phyloP scores from a whole-genome alignment of 768 basidiomycete species.

The Auricularia auricula-judae region DNA sequence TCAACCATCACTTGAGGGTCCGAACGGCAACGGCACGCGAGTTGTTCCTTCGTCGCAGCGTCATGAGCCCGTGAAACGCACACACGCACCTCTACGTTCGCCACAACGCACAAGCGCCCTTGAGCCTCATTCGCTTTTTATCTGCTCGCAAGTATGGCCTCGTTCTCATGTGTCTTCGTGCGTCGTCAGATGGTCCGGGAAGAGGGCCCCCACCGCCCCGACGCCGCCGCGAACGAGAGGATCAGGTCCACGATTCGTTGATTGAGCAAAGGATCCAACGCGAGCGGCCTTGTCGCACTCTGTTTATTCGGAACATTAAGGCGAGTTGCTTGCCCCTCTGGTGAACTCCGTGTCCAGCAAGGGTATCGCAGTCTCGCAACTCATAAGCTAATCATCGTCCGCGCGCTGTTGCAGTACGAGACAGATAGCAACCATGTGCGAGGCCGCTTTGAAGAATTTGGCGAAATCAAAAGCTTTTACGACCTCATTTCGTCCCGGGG shows the following conservation, averaged over 20 bases:
- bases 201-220: slow-evolving; percentile 5
- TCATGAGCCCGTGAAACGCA: neutral
- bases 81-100: neutral
- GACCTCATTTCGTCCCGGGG: slow-evolving; percentile 89
- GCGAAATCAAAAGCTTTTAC: slow-evolving; percentile 95
- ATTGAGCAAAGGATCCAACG: slow-evolving; percentile 91
- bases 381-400: neutral
- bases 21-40: neutral
- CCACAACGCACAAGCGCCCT: neutral
- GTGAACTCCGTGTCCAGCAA: neutral
- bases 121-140: neutral
- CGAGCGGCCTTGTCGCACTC: slow-evolving; percentile 88
- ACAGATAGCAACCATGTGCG: slow-evolving; percentile 79
- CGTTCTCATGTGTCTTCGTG: neutral
- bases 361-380: neutral
- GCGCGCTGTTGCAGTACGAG: slow-evolving; percentile 53
- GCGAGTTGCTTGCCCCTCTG: slow-evolving; percentile 39
- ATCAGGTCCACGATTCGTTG: slow-evolving; percentile 81
- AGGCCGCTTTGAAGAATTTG: slow-evolving; percentile 80
- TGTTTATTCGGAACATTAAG: slow-evolving; percentile 98
- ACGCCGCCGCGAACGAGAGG: slow-evolving; percentile 65
- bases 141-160: neutral
- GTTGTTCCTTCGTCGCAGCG: neutral
- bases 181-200: slow-evolving; percentile 1
- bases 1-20: neutral